Base-by-base conservation (phyloP, 768 basidiomycete species). In the Tephrocybe sp. region DNA sequence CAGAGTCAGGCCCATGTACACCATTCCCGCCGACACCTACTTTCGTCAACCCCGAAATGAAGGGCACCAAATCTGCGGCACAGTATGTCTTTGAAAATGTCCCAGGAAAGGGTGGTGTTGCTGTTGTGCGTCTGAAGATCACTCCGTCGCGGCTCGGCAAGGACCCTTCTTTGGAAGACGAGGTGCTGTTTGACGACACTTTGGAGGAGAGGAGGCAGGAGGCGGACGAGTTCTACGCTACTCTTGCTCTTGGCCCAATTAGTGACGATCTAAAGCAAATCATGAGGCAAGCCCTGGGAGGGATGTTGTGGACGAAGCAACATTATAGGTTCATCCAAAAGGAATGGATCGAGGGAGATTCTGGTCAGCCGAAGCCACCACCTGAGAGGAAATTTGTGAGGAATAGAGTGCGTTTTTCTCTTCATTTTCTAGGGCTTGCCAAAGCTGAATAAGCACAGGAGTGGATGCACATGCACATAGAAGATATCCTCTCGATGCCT, bases 271-370 rank as follows among this genome's bases (percentile, higher is more conserved):
- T 98, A 60, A 86, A 84, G 65, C 95, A 96, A 67, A 89, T 99
- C 58, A 97, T 92, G 92, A 77, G 97, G 55, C 97, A 98, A 70
- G 97, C 95, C 17, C 71, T 99, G 43, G 84, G 84, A 17, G 97
- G 97, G 10, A 98, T 99, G 97, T 72, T 99, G 46, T 98, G 97
- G 96, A 93, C 91, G 40, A 99, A 98, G 72, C 97, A 98, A 63
- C 92, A 84, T 68, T 99, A 98, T 72, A 79, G 89, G 65, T 98
- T 98, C 69, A 84, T 98, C 53, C 95, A 98, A 68, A 89, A 89
- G 62, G 89, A 96, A 54, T 99, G 97, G 97, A 78, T 96, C 45
- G 84, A 92, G 53, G 97, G 97, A 26, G 97, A 99, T 71, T 87
- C 93, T 3, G 87, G 89, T 10, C 97, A 99, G 67, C 96, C 95